A percentile compares a stretch with the other conserved stretches of the same genome.
phyloP scores from a whole-genome alignment of 176 grass and related monocot genomes.

The Zoysia pacifica region DNA sequence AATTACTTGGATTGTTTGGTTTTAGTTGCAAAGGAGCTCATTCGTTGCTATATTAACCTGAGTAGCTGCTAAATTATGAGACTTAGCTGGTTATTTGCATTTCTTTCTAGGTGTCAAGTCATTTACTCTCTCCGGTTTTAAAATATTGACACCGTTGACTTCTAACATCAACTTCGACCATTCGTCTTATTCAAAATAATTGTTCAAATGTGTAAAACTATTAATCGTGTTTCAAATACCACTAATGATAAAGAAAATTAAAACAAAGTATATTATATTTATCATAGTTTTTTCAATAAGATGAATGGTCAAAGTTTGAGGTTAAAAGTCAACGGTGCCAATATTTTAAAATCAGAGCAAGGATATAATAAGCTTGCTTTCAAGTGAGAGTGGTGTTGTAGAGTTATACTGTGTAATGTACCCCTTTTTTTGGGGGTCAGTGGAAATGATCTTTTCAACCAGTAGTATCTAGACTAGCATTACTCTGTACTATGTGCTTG shows the following conservation, averaged over 20 bases:
- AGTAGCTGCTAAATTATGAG: neutral
- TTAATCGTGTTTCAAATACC: no score
- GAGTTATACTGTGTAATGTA: slow-evolving; percentile 2
- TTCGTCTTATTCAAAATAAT: no score
- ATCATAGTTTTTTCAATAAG: no score
- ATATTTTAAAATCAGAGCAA: no score
- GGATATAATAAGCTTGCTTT: neutral
- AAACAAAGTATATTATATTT: no score
- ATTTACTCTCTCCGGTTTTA: no score
- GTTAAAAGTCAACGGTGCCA: no score
- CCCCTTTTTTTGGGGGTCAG: neutral
- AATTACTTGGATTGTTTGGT: neutral
- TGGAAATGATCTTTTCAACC: neutral
- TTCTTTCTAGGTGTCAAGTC: neutral
- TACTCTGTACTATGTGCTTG: neutral
- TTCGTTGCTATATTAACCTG: slow-evolving; percentile 7
- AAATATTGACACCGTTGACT: no score
- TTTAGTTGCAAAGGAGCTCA: neutral
- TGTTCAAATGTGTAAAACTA: no score
- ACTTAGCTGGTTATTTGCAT: neutral
- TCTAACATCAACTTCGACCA: no score
- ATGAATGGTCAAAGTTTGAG: no score
- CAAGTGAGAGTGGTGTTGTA: neutral
- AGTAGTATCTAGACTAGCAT: neutral
- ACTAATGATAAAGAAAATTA: no score